Evolutionary conservation across 331 rosid genomes (phyloP), one percentile per base, ranked within the genome.

Genomic region (Dryas integrifolia): DNA sequence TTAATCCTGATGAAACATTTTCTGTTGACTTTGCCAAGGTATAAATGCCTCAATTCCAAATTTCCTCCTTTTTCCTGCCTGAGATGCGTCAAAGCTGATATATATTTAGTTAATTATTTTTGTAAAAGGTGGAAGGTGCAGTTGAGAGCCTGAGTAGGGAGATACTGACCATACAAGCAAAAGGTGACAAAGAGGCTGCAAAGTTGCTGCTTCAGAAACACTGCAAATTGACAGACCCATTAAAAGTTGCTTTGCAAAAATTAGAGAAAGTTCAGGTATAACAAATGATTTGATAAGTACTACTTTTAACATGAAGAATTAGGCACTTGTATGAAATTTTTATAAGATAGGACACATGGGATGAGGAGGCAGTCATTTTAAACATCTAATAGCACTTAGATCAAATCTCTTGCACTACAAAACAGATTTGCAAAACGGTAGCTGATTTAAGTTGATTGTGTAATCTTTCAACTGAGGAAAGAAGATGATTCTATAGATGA

Each of bases 11-110:
- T 52, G 84, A 85, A 57, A 87, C 80, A 26, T 82, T 94, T 81
- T 89, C 96, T 43, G 90, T 94, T 76, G 90, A 91, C 77, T 94
- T 91, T 86, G 76, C 85, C 43, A 91, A 89, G 97, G 97, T 91
- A 82, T 82, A 16, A 30, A 55, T 41, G 9, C 59, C 63, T 6
- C 52, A 5, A 69, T 55, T 69, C 77, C 15, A 16, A 63, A 64
- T 58, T 56, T 26, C 40, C 51, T 46, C 49, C 57, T 46, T 56
- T 9, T 72, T 4, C 51, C 39, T 45, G 35, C 47, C 57, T 56
- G 8, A 41, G 58, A n/a, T 38, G 10, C 59, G 0, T 12, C 24
- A 58, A 15, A 58, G 40, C 52, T 43, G 35, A 49, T 38, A 2
- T 49, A 1, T 62, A 43, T 52, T n/a, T 9, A 9, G 58, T 62